phyloP scores from a whole-genome alignment of 2,329 filamentous ascomycete genomes.

The Zarea fungicola region DNA sequence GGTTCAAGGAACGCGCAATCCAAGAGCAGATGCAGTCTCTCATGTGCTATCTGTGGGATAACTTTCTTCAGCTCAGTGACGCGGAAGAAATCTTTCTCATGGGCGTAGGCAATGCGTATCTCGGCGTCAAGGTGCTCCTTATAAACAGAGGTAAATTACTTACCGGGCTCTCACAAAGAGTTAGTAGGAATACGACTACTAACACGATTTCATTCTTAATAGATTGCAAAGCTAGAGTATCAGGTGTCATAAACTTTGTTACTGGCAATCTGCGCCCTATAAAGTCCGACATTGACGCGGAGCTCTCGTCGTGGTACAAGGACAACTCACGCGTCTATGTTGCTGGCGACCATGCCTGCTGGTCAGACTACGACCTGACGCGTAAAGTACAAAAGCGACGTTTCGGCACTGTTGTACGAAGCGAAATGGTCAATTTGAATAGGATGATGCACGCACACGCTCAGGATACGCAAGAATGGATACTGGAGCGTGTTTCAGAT shows the following conservation, averaged over 20 bases:
- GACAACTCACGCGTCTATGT: constrained; percentile 77
- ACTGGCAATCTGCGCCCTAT: constrained; percentile 71
- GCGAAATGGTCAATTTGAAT: constrained; percentile 42
- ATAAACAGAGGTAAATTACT: constrained; percentile 60
- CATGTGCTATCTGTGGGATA: constrained; percentile 89
- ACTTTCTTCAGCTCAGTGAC: constrained; percentile 78
- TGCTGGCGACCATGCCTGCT: constrained; percentile 68
- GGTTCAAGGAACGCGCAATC: constrained; percentile 40
- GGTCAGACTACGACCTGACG: constrained; percentile 57
- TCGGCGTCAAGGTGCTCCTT: constrained; percentile 75
- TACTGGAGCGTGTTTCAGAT: constrained; percentile 35
- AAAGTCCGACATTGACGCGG: constrained; percentile 70
- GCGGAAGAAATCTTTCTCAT: constrained; percentile 75
- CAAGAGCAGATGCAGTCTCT: constrained; percentile 65
- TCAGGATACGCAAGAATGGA: constrained; percentile 47
- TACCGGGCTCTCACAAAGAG: neutral
- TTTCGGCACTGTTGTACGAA: constrained; percentile 54
- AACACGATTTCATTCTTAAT: constrained; percentile 16
- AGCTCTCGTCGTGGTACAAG: constrained; percentile 76
- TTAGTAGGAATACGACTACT: too few species aligned
- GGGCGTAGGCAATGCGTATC: constrained; percentile 84
- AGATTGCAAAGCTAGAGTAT: constrained; percentile 63
- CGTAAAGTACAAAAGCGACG: constrained; percentile 56
- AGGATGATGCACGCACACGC: constrained; percentile 54
- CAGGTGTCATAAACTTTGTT: constrained; percentile 76